Evolutionary conservation across 768 basidiomycete genomes (phyloP).

Genomic region (Boletales sp.): DNA sequence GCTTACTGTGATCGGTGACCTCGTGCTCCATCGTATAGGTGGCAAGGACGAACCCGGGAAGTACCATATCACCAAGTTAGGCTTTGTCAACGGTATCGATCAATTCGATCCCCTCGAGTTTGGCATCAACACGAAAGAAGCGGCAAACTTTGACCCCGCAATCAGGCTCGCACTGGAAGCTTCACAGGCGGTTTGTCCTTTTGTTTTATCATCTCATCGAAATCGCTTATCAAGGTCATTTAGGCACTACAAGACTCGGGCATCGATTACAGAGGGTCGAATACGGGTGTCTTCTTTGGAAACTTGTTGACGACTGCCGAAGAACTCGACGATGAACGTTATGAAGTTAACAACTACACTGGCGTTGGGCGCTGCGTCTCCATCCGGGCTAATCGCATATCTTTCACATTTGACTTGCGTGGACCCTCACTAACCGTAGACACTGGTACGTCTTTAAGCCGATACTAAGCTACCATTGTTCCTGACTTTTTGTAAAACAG

Average conservation of each 20-base stretch:
- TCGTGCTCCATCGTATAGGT: constrained; percentile 7
- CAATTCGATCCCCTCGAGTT: constrained; percentile 34
- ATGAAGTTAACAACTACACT: constrained; percentile 26
- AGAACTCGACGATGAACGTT: constrained; percentile 27
- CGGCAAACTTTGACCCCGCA: constrained; percentile 28
- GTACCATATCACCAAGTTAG: constrained; percentile 25
- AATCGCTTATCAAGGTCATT: neutral
- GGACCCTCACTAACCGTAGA: constrained; percentile 51
- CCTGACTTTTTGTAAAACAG: constrained; percentile 1
- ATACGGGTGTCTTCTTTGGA: constrained; percentile 42
- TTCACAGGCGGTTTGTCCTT: constrained; percentile 24
- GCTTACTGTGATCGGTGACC: neutral
- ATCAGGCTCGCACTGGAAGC: constrained; percentile 30
- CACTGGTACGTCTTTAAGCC: constrained; percentile 11
- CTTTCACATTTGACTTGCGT: constrained; percentile 33
- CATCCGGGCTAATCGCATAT: constrained; percentile 31
- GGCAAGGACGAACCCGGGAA: constrained; percentile 31
- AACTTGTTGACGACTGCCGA: constrained; percentile 26
- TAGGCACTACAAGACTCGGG: constrained; percentile 44
- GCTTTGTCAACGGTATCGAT: constrained; percentile 31
- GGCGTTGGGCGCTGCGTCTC: constrained; percentile 31
- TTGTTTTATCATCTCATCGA: neutral
- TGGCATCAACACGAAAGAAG: constrained; percentile 32
- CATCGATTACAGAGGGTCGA: constrained; percentile 41
- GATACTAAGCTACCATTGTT: neutral